phyloP scores from a whole-genome alignment of 306 rosid species.

The Castanea crenata region DNA sequence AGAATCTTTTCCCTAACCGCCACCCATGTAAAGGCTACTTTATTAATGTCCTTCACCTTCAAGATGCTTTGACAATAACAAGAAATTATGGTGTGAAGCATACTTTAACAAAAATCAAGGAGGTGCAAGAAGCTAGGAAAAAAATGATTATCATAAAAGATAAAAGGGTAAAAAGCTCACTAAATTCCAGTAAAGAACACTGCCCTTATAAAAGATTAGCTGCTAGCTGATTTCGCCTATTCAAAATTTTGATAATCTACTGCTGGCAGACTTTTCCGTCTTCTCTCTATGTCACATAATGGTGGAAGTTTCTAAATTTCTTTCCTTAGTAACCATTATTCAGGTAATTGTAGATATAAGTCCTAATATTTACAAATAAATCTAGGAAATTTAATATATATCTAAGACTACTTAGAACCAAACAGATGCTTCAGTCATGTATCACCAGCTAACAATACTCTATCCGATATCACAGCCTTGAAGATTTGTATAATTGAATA shows the following conservation, averaged over 20 bases:
- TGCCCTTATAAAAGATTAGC: neutral
- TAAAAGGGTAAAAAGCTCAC: neutral
- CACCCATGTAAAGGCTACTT: too few relatives aligned
- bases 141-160: neutral
- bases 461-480: neutral
- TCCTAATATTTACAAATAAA: neutral
- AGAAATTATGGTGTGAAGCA: neutral
- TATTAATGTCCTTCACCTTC: too few relatives aligned
- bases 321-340: neutral
- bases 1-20: too few relatives aligned
- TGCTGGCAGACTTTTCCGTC: neutral
- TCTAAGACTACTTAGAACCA: neutral
- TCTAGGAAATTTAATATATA: neutral
- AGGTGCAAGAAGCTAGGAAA: neutral
- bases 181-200: neutral
- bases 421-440: neutral
- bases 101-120: neutral
- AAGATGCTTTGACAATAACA: conserved; percentile 2
- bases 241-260: neutral
- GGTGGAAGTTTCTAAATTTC: neutral
- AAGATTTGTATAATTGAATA: neutral
- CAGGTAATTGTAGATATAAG: neutral
- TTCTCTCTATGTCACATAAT: neutral
- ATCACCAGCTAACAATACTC: neutral
- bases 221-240: neutral